A percentile compares a stretch with the other conserved stretches of the same genome.
These are phyloP conservation scores for Musa troglodytarum DNA, from an alignment of 176 grass and related monocot genomes.

Conservation along the genomic window DNA sequence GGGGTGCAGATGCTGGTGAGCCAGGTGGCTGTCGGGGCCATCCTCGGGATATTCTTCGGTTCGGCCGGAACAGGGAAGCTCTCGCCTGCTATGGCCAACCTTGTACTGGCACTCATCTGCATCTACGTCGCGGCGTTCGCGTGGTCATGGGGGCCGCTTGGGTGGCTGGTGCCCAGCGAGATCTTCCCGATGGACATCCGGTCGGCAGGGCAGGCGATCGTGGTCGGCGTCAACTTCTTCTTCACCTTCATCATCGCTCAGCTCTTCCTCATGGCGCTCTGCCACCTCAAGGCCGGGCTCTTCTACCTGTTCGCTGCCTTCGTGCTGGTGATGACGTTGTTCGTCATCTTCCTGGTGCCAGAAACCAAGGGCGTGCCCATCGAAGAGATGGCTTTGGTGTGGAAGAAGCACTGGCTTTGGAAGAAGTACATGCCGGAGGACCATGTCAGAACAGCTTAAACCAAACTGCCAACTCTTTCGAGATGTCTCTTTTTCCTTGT, in stretches of 20 bases:
- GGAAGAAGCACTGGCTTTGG: background rate
- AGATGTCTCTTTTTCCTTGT: too few relatives aligned
- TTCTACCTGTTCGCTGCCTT: background rate
- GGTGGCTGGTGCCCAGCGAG: conserved; percentile 13
- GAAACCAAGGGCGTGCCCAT: conserved; percentile 1
- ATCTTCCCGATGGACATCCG: background rate
- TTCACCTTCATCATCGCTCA: background rate
- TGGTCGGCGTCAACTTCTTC: background rate
- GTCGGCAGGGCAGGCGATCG: background rate
- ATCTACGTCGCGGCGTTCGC: background rate
- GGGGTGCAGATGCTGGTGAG: conserved; percentile 18
- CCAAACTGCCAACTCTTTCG: too few relatives aligned
- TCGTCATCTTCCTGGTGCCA: background rate
- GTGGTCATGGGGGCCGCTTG: conserved; percentile 1
- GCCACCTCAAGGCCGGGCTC: background rate
- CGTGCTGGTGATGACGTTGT: background rate
- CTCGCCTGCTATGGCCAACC: background rate
- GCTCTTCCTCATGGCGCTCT: background rate
- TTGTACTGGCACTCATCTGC: background rate
- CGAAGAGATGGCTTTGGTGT: background rate
- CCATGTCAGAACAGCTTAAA: too few relatives aligned
- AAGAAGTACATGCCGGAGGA: background rate
- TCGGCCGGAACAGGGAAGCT: conserved; percentile 6
- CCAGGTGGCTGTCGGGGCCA: conserved; percentile 14
- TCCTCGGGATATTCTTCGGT: conserved; percentile 20